These are phyloP conservation scores for Corallochytrium limacisporum DNA, from an alignment of 78 protist species.

Conservation along the genomic window DNA sequence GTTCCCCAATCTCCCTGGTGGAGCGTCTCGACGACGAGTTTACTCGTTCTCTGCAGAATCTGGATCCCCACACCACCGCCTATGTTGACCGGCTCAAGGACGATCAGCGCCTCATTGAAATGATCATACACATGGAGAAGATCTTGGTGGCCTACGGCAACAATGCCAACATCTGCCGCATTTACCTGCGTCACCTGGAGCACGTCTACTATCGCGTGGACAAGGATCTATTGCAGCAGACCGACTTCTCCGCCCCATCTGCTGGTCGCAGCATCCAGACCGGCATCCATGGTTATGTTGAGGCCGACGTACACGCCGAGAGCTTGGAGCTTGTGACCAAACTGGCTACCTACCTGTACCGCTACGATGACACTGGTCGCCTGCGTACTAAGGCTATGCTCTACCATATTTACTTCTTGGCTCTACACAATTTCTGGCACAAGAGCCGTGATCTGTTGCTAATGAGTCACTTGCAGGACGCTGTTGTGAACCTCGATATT, in stretches of 20 bases:
- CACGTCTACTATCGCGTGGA: neutral
- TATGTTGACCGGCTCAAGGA: slow-evolving; percentile 27
- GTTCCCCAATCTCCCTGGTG: neutral
- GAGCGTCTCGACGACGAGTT: slow-evolving; percentile 72
- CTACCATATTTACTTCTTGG: slow-evolving; percentile 32
- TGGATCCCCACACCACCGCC: slow-evolving; percentile 60
- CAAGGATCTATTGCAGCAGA: neutral
- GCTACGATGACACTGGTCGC: slow-evolving; percentile 36
- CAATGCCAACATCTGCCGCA: neutral
- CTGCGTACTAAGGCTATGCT: slow-evolving; percentile 54
- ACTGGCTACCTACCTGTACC: slow-evolving; percentile 32
- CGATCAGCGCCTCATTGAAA: neutral
- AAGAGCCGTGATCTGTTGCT: slow-evolving; percentile 81
- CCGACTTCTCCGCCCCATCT: neutral
- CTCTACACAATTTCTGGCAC: slow-evolving; percentile 32
- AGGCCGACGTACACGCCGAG: neutral
- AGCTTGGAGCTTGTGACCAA: neutral
- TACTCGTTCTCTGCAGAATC: slow-evolving; percentile 42
- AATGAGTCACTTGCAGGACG: slow-evolving; percentile 67
- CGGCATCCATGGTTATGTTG: neutral
- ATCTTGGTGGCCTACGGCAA: neutral
- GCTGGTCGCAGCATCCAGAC: neutral
- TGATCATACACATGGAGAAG: slow-evolving; percentile 19
- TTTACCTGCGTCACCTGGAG: neutral
- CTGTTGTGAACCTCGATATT: slow-evolving; percentile 38